A percentile compares a stretch with the other conserved stretches of the same genome.
phyloP scores from a whole-genome alignment of 2,329 filamentous ascomycete genomes.

The Penicillium hesseltinei region DNA sequence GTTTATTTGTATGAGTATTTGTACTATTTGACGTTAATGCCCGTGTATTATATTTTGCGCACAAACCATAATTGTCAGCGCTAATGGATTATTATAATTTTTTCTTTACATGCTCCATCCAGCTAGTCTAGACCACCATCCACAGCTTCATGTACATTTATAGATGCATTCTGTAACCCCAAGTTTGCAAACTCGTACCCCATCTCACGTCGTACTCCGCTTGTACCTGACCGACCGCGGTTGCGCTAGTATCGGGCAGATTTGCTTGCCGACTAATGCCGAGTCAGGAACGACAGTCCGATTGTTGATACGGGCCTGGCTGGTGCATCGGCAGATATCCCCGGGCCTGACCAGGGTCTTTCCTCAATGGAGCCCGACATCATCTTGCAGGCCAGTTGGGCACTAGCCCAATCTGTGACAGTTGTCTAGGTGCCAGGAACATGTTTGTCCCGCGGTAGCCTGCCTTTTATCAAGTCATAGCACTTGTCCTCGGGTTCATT shows the following conservation, averaged over 20 bases:
- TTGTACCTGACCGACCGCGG: slow-evolving; percentile 11
- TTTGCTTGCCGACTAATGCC: slow-evolving; percentile 24
- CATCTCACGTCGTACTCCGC: slow-evolving; percentile 5
- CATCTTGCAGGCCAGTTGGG: slow-evolving; percentile 22
- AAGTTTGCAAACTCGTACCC: not conserved
- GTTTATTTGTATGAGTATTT: slow-evolving; percentile 15
- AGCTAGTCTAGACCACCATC: slow-evolving; percentile 13
- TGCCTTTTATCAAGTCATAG: not conserved
- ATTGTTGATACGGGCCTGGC: slow-evolving; percentile 16
- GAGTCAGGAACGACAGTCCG: slow-evolving; percentile 21
- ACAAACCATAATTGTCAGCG: slow-evolving; percentile 6
- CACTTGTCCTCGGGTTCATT: not conserved
- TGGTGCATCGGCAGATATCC: slow-evolving; percentile 13
- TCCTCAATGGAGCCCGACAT: slow-evolving; percentile 16
- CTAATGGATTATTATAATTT: not conserved
- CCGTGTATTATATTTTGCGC: slow-evolving; percentile 16
- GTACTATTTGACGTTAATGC: slow-evolving; percentile 20
- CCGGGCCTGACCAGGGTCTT: slow-evolving; percentile 11
- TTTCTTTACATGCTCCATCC: not conserved
- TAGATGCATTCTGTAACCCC: not conserved
- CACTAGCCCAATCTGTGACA: slow-evolving; percentile 11
- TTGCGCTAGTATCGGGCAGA: slow-evolving; percentile 25
- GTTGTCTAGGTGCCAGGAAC: slow-evolving; percentile 12
- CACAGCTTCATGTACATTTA: not conserved
- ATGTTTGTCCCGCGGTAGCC: not conserved